Evolutionary conservation across 2,329 filamentous ascomycete genomes (phyloP).

Genomic region (Periconia macrospinosa): DNA sequence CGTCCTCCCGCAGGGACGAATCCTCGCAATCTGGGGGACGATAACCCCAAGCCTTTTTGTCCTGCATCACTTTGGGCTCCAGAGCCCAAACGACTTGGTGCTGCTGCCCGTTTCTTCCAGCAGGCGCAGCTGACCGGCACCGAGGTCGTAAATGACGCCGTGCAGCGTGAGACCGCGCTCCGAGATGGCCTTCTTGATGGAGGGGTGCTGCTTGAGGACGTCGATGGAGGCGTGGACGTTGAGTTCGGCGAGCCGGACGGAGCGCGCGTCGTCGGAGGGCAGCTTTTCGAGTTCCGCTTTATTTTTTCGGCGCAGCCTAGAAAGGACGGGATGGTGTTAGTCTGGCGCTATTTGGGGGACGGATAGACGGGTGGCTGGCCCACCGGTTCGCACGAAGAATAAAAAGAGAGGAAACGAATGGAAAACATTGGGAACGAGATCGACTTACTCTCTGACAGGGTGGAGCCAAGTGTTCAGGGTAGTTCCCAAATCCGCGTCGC

Average conservation of each 20-base stretch:
- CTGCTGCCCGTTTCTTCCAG: constrained; percentile 41
- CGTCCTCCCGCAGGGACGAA: background rate
- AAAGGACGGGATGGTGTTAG: constrained; percentile 3
- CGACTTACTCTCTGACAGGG: constrained; percentile 52
- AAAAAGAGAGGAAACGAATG: background rate
- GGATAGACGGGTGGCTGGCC: background rate
- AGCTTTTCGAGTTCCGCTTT: constrained; percentile 53
- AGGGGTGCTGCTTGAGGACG: constrained; percentile 68
- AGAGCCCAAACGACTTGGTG: constrained; percentile 19
- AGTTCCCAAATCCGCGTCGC: constrained; percentile 59
- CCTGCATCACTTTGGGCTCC: constrained; percentile 3
- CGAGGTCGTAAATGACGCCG: constrained; percentile 74
- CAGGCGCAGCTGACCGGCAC: constrained; percentile 56
- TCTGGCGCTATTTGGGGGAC: background rate
- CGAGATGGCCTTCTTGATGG: constrained; percentile 69
- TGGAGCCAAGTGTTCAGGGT: constrained; percentile 64
- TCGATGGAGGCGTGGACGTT: constrained; percentile 73
- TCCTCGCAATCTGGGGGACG: background rate
- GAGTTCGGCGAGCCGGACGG: constrained; percentile 69
- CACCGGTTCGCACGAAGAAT: background rate
- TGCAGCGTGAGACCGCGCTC: constrained; percentile 74
- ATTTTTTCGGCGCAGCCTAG: constrained; percentile 55
- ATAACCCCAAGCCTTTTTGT: background rate
- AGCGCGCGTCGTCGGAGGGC: constrained; percentile 50
- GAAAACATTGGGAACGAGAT: background rate